Evolutionary conservation across 768 basidiomycete species (phyloP).

Genomic region (Chalciporus piperatus): DNA sequence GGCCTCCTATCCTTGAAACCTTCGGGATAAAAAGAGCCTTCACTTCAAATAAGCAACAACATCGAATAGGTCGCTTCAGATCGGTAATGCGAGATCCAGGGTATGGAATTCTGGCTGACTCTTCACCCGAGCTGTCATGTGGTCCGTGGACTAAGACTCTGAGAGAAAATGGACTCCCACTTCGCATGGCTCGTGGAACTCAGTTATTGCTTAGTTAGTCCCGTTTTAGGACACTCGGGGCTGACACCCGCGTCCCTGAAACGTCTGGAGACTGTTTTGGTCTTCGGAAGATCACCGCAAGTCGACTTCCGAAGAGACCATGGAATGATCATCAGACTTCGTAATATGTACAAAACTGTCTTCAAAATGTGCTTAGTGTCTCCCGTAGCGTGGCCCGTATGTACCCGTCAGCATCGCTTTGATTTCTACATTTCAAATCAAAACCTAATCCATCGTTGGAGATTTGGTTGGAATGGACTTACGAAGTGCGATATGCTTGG

Average conservation of each 20-base stretch:
- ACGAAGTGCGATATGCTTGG: conserved; percentile 11
- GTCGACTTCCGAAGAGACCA: too few relatives aligned
- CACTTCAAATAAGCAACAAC: background rate
- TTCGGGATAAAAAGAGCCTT: background rate
- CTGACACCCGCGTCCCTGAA: too few relatives aligned
- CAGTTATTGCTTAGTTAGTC: too few relatives aligned
- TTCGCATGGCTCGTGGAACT: too few relatives aligned
- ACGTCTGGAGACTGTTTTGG: too few relatives aligned
- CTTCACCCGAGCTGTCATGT: background rate
- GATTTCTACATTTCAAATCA: conserved; percentile 9
- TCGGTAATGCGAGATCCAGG: background rate
- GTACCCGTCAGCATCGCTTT: conserved; percentile 17
- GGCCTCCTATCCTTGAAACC: background rate
- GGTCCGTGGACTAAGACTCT: too few relatives aligned
- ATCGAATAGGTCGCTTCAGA: too few relatives aligned
- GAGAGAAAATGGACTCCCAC: too few relatives aligned
- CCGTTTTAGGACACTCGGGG: too few relatives aligned
- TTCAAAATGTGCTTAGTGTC: background rate
- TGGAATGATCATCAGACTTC: background rate
- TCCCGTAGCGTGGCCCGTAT: background rate
- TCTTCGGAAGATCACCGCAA: too few relatives aligned
- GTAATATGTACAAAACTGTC: background rate
- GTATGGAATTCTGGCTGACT: background rate
- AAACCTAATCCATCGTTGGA: background rate
- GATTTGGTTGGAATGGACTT: conserved; percentile 1